A percentile compares a stretch with the other conserved stretches of the same genome.
phyloP scores from a whole-genome alignment of 371 early-diverging fungal genomes.

The Rhizopus microsporus region DNA sequence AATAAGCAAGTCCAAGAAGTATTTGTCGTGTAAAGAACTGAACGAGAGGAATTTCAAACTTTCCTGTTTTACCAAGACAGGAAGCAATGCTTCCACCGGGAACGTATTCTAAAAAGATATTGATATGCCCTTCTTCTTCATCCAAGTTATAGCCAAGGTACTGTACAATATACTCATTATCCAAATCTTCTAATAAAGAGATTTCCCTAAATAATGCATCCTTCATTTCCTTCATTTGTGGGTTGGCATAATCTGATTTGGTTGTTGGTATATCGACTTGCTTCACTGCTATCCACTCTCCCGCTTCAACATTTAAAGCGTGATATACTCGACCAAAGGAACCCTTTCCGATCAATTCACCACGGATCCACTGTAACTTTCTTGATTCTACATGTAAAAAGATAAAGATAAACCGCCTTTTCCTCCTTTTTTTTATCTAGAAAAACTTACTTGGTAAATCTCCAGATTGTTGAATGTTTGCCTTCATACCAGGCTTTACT shows the following conservation, averaged over 20 bases:
- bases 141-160: conserved; percentile 75
- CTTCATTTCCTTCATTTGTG: conserved; percentile 36
- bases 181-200: conserved; percentile 60
- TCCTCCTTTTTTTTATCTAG: neutral
- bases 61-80: conserved; percentile 77
- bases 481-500: conserved; percentile 54
- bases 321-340: conserved; percentile 97
- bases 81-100: conserved; percentile 95
- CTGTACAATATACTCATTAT: conserved; percentile 92
- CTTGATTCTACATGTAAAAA: conserved; percentile 19
- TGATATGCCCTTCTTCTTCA: conserved; percentile 69
- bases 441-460: conserved; percentile 33
- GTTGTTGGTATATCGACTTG: conserved; percentile 86
- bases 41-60: conserved; percentile 81
- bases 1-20: conserved; percentile 89
- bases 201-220: conserved; percentile 50
- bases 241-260: conserved; percentile 49
- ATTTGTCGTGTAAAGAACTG: conserved; percentile 89
- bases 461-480: conserved; percentile 16
- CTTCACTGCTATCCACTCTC: conserved; percentile 97
- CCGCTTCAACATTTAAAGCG: conserved; percentile 83
- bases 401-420: neutral
- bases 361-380: conserved; percentile 80
- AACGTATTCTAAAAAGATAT: conserved; percentile 97
- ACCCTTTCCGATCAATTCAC: conserved; percentile 94